A percentile compares a stretch with the other conserved stretches of the same genome.
Conservation (phyloP, 106 monocot species). For the Narthecium ossifragum region DNA sequence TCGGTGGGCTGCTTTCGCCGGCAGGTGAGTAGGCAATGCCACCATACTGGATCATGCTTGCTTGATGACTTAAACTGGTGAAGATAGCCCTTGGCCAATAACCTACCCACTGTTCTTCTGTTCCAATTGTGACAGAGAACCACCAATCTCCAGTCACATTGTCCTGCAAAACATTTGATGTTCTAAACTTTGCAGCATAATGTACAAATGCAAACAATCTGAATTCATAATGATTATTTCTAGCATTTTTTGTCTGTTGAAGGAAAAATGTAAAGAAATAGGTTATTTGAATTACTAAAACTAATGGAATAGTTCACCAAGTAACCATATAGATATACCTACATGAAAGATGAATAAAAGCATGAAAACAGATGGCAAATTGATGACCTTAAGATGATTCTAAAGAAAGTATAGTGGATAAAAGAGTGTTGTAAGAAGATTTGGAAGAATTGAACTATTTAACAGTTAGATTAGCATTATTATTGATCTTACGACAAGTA, state of each 20-base stretch:
- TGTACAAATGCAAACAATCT: too few species aligned
- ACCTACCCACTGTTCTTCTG: neutral
- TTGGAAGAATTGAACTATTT: neutral
- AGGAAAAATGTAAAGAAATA: too few species aligned
- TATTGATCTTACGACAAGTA: neutral
- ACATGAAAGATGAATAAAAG: neutral
- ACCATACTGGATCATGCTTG: neutral
- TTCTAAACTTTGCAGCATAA: too few species aligned
- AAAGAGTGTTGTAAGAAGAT: neutral
- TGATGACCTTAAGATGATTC: neutral
- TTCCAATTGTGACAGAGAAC: neutral
- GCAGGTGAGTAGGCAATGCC: neutral
- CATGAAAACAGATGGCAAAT: neutral
- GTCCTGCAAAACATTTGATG: too few species aligned
- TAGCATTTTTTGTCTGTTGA: too few species aligned
- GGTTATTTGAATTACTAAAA: too few species aligned
- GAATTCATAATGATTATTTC: neutral
- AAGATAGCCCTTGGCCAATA: slow-evolving; percentile 12
- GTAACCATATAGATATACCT: neutral
- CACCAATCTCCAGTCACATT: slow-evolving; percentile 10
- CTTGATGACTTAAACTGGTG: neutral
- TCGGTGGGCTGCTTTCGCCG: neutral
- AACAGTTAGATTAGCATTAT: neutral
- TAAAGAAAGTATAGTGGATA: neutral
- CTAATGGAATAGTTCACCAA: too few species aligned